phyloP scores from a whole-genome alignment of 139 green algal genomes.

The Pleodorina starrii region DNA sequence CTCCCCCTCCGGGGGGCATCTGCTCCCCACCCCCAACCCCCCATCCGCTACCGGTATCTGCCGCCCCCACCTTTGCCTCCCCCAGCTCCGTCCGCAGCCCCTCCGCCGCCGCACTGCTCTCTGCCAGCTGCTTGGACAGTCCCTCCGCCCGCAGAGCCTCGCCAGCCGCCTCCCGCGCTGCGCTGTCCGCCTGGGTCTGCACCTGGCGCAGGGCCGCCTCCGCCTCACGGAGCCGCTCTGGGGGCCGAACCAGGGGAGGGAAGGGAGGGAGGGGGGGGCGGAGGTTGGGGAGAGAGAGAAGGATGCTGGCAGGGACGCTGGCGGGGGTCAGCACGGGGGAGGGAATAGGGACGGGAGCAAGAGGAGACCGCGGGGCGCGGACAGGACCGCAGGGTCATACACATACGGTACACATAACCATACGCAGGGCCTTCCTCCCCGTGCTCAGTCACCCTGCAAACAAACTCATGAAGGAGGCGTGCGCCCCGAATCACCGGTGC shows the following conservation, averaged over 20 bases:
- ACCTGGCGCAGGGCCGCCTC: slow-evolving; percentile 14
- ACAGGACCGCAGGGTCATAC: no score
- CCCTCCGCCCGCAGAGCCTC: slow-evolving; percentile 8
- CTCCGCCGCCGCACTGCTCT: neutral
- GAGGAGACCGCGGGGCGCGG: no score
- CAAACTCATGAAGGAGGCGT: no score
- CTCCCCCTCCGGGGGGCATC: no score
- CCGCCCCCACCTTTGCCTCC: slow-evolving; percentile 19
- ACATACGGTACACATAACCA: no score
- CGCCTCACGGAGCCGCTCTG: slow-evolving; percentile 34
- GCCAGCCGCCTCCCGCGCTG: neutral
- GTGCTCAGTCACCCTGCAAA: no score
- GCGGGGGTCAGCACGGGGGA: no score
- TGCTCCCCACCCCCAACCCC: no score
- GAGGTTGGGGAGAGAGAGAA: neutral
- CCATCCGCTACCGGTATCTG: no score
- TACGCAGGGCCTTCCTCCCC: no score
- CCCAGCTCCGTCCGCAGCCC: neutral
- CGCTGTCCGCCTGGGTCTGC: slow-evolving; percentile 12
- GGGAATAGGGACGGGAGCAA: no score
- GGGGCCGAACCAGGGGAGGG: neutral
- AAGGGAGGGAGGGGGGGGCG: neutral
- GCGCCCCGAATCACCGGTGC: no score
- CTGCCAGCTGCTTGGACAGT: slow-evolving; percentile 33
- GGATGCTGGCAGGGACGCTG: neutral